Conservation (phyloP, 1,139 yeast species). For the Blastobotrys raffinosifermentans region DNA sequence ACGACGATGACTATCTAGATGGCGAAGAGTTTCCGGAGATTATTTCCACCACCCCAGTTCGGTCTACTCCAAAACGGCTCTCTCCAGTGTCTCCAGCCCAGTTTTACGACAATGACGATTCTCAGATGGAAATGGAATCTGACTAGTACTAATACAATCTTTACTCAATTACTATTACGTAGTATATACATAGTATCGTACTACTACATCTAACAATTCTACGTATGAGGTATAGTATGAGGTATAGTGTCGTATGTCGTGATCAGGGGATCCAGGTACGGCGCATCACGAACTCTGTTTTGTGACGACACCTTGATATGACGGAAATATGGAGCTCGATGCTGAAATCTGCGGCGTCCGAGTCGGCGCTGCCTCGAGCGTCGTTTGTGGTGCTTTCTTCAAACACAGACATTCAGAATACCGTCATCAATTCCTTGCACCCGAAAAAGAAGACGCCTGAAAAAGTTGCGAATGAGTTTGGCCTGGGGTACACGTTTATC, state of each 20-base stretch:
- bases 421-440: constrained; percentile 15
- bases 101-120: constrained; percentile 17
- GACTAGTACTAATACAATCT: too few species aligned
- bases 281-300: too few species aligned
- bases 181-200: too few species aligned
- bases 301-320: constrained; percentile 1
- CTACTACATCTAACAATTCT: not conserved
- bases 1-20: constrained; percentile 12
- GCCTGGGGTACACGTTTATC: constrained; percentile 35
- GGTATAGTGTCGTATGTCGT: too few species aligned
- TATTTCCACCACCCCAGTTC: constrained; percentile 7
- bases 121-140: constrained; percentile 22
- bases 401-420: constrained; percentile 13
- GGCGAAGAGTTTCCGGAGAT: constrained; percentile 10
- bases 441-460: constrained; percentile 17
- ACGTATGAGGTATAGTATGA: too few species aligned
- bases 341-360: constrained; percentile 21
- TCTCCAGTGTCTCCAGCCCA: constrained; percentile 7
- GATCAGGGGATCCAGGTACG: too few species aligned
- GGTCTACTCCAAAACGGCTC: constrained; percentile 1
- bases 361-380: constrained; percentile 15
- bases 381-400: constrained; percentile 19
- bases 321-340: constrained; percentile 21
- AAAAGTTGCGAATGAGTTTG: constrained; percentile 26
- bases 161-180: too few species aligned